Base-by-base conservation (phyloP, 164 flowering plant genomes). In the Umbellularia californica region DNA sequence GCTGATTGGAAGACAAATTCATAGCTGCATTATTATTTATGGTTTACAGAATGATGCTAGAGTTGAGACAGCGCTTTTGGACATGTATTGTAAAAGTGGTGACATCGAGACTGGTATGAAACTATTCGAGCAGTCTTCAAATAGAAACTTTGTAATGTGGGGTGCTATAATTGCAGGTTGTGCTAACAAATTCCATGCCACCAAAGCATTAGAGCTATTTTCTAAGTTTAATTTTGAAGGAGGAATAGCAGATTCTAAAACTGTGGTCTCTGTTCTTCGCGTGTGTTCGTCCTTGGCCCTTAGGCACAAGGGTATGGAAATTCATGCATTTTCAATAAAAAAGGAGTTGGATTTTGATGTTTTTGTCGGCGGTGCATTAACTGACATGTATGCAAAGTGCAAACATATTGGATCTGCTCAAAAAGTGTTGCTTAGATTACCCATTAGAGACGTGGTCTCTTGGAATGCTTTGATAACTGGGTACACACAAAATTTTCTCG, bases 381-480 rank as follows among this genome's bases (percentile, higher is more conserved):
- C 81, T 74, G 87, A 83, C 76, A 51, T 83, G 76, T 86, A 84
- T 71, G 79, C 83, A 60, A 86, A 86, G 76, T 81, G 86, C 58
- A 28, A 72, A 69, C 83, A 81, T 24, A 68, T 86, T 51, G 77
- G 76, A 20, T 80, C 81, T 66, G 76, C 84, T 50, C 67, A 73
- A 52, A 79, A 77, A 60, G 78, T 76, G 63, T 84, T 86, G 58
- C 22, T 12, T 28, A 52, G 83, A 47, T 62, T 86, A 74, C 65
- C 71, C 19, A 51, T 33, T 14, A 79, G 78, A 77, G 89, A 86
- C 77, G 72, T 84, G 75, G 27, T 86, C 24, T 72, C 84, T 35
- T 86, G 87, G 86, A 86, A 86, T 79, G 84, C 89, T 60, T 62
- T 86, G 14, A 80, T 86, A 76, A 67, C 77, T 58, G 83, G 86